Evolutionary conservation across 2,329 filamentous ascomycete genomes (phyloP), one percentile per base, ranked within the genome.

Genomic region (Epichloe aotearoae): DNA sequence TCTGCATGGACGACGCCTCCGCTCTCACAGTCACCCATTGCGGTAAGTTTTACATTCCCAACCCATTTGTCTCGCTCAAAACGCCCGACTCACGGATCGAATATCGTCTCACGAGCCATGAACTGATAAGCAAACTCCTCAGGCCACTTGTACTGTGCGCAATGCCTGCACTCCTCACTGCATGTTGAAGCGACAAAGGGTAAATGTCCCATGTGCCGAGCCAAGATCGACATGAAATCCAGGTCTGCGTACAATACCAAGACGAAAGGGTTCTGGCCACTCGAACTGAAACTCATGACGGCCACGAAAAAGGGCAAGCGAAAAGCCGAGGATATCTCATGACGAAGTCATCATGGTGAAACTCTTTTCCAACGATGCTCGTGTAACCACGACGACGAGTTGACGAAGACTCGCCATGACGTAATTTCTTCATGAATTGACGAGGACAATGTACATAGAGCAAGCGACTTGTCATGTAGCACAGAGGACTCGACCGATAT

Each of bases 211-310:
- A 81, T 84, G 55, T 84, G 81, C 62, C 73, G 81, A 34, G 70
- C 78, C 44, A 77, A 77, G 51, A 71, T 84, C 42, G 77, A 78
- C 50, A 68, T 69, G 41, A 72, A 70, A 53, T 58, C 67, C 4
- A 68, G 68, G 47, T 64, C 60, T 20, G 55, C 62, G 19, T 73
- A 74, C 52, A 69, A 60, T 6, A 58, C 58, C 26, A 76, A 72
- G 57, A 71, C 70, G 0, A 80, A 75, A 50, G 75, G 76, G 1
- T 73, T 68, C 52, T 83, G 77, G 63, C 72, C 74, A 4, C 70
- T 84, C 5, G 75, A 83, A 62, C 67, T 84, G 51, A 84, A 84
- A 66, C 59, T 83, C 43, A 77, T 77, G 73, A 81, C 77, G 3
- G 69, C 67, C 3, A 77, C 71, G 34, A 73, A 71, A 46, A 73